Conservation (phyloP, 2,329 filamentous ascomycete species). For the Diaporthe batatas region DNA sequence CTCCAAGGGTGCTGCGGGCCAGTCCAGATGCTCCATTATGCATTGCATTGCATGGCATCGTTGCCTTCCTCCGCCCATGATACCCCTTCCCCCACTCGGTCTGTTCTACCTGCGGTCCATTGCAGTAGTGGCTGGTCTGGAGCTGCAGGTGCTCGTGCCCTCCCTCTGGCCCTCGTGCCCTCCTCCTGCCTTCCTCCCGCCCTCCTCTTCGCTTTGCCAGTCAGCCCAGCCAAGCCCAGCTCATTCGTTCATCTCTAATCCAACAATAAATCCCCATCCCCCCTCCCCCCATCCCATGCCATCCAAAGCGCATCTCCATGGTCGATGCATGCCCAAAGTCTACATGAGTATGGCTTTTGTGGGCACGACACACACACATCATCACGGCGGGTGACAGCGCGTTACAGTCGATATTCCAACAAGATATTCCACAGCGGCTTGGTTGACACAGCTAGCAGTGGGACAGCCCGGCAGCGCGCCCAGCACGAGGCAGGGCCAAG, state of each 20-base stretch:
- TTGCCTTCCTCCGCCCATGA: conserved; percentile 31
- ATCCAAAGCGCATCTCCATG: background rate
- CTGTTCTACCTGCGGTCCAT: conserved; percentile 37
- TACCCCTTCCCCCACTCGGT: conserved; percentile 40
- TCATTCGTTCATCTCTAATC: background rate
- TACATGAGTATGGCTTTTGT: background rate
- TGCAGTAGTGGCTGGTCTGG: conserved; percentile 41
- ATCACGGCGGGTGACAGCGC: background rate
- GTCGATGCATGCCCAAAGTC: too few species aligned
- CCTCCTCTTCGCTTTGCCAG: conserved; percentile 2
- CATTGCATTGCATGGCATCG: conserved; percentile 42
- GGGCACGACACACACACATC: background rate
- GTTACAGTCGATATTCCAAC: background rate
- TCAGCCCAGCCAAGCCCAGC: conserved; percentile 32
- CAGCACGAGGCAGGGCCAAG: background rate
- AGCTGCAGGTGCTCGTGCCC: conserved; percentile 35
- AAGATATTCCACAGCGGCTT: background rate
- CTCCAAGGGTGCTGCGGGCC: conserved; percentile 11
- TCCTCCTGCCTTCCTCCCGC: too few species aligned
- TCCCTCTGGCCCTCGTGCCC: conserved; percentile 5
- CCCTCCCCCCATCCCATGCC: background rate
- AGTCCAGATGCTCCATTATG: conserved; percentile 35
- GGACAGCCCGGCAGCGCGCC: background rate
- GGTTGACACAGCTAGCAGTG: background rate
- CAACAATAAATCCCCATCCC: background rate